phyloP scores from a whole-genome alignment of 23 red algal species.

The Gracilariopsis chorda region DNA sequence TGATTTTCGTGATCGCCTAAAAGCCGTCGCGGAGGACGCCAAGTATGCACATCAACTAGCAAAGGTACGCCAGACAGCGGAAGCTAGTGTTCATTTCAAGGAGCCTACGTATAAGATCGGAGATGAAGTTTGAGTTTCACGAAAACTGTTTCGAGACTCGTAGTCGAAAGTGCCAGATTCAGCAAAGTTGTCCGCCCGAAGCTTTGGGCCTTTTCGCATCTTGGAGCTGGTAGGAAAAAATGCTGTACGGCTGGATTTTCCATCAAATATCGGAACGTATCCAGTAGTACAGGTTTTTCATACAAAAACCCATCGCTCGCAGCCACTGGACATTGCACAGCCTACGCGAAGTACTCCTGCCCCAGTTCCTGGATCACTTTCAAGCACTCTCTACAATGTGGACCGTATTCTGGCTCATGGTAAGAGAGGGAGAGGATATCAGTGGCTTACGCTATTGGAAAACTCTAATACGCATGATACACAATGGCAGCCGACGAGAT shows the following conservation, averaged over 20 bases:
- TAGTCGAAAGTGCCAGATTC: neutral
- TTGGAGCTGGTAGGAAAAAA: neutral
- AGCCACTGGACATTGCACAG: neutral
- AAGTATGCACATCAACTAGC: neutral
- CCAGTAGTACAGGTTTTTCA: neutral
- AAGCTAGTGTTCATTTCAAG: neutral
- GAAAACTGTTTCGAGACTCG: neutral
- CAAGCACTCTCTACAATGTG: neutral
- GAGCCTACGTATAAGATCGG: neutral
- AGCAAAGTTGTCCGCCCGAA: neutral
- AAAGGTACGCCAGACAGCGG: neutral
- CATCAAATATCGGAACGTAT: neutral
- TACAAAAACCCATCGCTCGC: neutral
- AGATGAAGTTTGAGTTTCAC: neutral
- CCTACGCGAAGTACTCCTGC: neutral
- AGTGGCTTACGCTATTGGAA: neutral
- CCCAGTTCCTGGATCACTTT: neutral
- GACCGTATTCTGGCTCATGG: neutral
- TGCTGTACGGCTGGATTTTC: neutral
- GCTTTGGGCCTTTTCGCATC: neutral
- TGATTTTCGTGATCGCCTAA: neutral
- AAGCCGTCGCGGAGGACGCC: neutral
- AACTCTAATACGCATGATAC: neutral
- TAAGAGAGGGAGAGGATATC: neutral
- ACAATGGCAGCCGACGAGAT: neutral